Base-by-base conservation (phyloP, 2,329 filamentous ascomycete species). In the Aureobasidium lini region DNA sequence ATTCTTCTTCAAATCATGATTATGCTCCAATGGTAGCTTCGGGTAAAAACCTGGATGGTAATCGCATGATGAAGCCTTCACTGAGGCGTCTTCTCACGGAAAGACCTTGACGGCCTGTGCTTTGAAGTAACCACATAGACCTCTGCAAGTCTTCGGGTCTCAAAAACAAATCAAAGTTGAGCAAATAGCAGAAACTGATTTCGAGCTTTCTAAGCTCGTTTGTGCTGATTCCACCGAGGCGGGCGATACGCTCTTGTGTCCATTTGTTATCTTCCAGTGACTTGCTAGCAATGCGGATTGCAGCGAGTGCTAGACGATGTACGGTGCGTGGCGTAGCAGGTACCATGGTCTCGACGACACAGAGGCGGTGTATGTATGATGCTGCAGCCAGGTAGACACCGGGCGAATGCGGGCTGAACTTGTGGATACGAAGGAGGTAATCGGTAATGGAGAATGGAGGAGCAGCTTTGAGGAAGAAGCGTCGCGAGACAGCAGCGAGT, bases 241-340 rank as follows among this genome's bases (percentile, higher is more conserved):
- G 88, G 16, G 93, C 86, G 64, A 96, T 85, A 59, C 90, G 87
- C 61, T 81, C 81, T 74, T 96, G 93, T 8, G 89, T 84, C 75
- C 95, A 96, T 66, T 87, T 89, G 57, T 93, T 81, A 71, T 97
- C 93, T 72, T 99, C 93, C n/a, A 96, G 77, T 0, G 90, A 89
- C 75, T 97, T 99, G 83, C 92, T 94, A 13, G 93, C 91, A 3
- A 96, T 89, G 37, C 92, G 80, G 57, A 96, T 79, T 6, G 88
- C 89, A 0, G 90, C 92, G 15, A 99, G 81, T 34, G 95, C 80
- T 7, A 97, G 77, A 2, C 94, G 85, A 72, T 99, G 93, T 62
- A 90, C 87, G 63, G 95, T 97, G 60, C 90, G 83, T 60, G 82
- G 81, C 2, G 91, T 95, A 7, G 96, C 87, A 0, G 87, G 85